Conservation (phyloP, 805 yeast genomes). For the Candida pseudoglaebosa region DNA sequence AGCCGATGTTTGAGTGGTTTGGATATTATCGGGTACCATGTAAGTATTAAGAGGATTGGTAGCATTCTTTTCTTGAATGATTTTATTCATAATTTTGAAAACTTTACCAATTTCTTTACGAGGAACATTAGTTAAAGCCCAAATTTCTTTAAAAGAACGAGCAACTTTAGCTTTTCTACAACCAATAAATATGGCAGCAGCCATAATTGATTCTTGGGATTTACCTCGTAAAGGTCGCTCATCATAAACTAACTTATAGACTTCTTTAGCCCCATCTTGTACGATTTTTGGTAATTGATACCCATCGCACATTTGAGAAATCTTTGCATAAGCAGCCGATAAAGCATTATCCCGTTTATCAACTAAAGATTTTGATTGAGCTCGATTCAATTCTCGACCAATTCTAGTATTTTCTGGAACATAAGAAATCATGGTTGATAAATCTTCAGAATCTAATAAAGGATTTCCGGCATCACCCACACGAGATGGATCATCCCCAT, state of each 20-base stretch:
- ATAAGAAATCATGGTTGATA: constrained; percentile 86
- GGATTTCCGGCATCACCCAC: constrained; percentile 98
- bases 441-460: constrained; percentile 82
- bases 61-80: constrained; percentile 54
- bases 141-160: constrained; percentile 91
- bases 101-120: constrained; percentile 92
- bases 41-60: constrained; percentile 38
- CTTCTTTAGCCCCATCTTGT: constrained; percentile 96
- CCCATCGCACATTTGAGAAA: constrained; percentile 96
- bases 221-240: constrained; percentile 84
- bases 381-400: constrained; percentile 87
- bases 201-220: constrained; percentile 91
- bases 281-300: constrained; percentile 92
- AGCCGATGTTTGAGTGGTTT: constrained; percentile 83
- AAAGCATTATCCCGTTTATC: constrained; percentile 86
- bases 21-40: constrained; percentile 46
- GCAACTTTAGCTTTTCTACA: constrained; percentile 93
- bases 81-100: constrained; percentile 69
- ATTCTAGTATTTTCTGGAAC: constrained; percentile 80
- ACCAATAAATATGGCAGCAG: constrained; percentile 91
- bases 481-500: constrained; percentile 98
- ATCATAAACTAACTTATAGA: constrained; percentile 85
- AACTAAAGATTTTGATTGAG: constrained; percentile 79
- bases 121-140: constrained; percentile 92
- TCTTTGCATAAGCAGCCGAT: constrained; percentile 83